Base-by-base conservation (phyloP, 192 early-diverging fungal genomes). In the Gaertneriomyces sp. region DNA sequence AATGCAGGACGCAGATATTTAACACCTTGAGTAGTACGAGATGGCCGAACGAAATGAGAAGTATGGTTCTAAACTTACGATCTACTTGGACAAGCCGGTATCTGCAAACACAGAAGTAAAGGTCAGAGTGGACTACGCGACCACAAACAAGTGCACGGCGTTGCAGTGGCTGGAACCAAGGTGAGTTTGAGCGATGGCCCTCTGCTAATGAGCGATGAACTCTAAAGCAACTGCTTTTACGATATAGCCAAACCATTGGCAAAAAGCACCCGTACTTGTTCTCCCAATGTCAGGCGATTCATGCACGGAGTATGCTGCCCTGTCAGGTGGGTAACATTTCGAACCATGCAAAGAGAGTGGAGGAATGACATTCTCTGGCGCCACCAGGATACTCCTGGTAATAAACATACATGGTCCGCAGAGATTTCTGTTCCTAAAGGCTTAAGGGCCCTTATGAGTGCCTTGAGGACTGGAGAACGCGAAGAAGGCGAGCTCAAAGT, bases 251-350 rank as follows among this genome's bases (percentile, higher is more conserved):
- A 77, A 99, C 97, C 6, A 85, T 91, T 39, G 97, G 97, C 46
- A 92, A 93, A 76, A 80, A 86, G 62, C 81, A 93, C 63, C 97
- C 97, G 17, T 99, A 98, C 72, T 76, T 98, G 47, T 98, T 98
- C 74, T 92, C 93, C 45, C 96, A 98, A 75, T 95, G 97, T 79
- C 90, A 99, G 76, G 72, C 84, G 42, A 98, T 99, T 66, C 94
- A 98, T 62, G 97, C 94, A 8, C 89, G 97, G 51, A 88, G 89
- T 49, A 69, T 99, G 60, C 67, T 91, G 10, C 97, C 97, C 20
- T 93, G 92, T 72, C 91, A 93, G 81, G 93, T 62, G 25, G 17
- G 25, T 11, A 42, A 10, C 0, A 4, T 45, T 60, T 45, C 10
- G n/a, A 8, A 3, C 14, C 45, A 25, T 45, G 10, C 20, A 33